Conservation (phyloP, 495 filamentous ascomycete species). For the Trichoderma gamsii region DNA sequence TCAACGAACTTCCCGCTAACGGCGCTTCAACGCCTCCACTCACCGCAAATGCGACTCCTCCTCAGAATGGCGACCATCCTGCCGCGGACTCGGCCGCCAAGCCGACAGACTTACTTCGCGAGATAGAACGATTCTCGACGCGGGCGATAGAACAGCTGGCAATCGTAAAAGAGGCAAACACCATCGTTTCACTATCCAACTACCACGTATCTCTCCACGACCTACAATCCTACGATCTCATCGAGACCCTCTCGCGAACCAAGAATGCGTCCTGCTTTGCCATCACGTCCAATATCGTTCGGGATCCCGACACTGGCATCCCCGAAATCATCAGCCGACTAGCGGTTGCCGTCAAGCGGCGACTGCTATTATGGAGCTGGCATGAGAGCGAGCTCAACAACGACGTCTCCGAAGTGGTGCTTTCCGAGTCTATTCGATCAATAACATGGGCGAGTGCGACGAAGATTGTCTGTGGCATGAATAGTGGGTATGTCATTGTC, state of each 20-base stretch:
- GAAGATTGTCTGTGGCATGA: conserved; percentile 79
- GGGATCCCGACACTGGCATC: conserved; percentile 78
- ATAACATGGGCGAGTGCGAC: conserved; percentile 86
- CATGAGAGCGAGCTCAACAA: conserved; percentile 80
- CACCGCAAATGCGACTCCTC: conserved; percentile 31
- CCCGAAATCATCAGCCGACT: conserved; percentile 84
- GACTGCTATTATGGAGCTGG: conserved; percentile 88
- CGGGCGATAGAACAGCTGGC: conserved; percentile 87
- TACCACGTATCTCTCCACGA: conserved; percentile 83
- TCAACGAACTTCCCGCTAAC: conserved; percentile 53
- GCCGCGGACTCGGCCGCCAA: conserved; percentile 36
- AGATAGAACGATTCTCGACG: conserved; percentile 88
- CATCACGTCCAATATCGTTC: conserved; percentile 88
- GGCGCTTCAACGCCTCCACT: conserved; percentile 19
- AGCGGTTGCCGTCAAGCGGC: conserved; percentile 87
- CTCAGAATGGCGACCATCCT: conserved; percentile 23
- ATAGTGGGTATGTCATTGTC: conserved; percentile 80
- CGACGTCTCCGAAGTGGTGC: conserved; percentile 67
- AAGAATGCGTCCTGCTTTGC: conserved; percentile 87
- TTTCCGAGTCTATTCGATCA: conserved; percentile 73
- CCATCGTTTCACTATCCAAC: conserved; percentile 84
- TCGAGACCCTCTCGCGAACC: conserved; percentile 65
- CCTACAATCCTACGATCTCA: conserved; percentile 71
- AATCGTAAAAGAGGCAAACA: conserved; percentile 87
- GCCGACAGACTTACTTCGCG: conserved; percentile 78